phyloP scores from a whole-genome alignment of 2,329 filamentous ascomycete genomes.

The Corynespora cassiicola region DNA sequence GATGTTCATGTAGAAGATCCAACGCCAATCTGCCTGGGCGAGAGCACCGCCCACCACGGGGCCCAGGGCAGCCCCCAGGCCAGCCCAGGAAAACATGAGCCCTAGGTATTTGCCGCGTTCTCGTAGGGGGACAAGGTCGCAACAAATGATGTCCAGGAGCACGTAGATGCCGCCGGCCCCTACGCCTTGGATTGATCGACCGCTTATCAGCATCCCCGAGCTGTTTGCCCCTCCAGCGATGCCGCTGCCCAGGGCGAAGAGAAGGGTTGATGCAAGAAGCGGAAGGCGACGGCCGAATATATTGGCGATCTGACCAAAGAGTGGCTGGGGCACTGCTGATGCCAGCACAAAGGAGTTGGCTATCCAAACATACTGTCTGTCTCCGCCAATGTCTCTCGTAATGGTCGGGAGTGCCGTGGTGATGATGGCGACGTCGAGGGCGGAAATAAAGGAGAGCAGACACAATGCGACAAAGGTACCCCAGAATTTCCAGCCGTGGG shows the following conservation, averaged over 20 bases:
- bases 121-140: constrained; percentile 32
- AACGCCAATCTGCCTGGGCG: constrained; percentile 46
- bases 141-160: constrained; percentile 25
- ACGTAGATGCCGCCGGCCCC: constrained; percentile 4
- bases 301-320: constrained; percentile 20
- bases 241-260: constrained; percentile 59
- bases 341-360: constrained; percentile 12
- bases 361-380: constrained; percentile 14
- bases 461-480: constrained; percentile 5
- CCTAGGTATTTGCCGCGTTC: constrained; percentile 40
- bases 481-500: too few species aligned
- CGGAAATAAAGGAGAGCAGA: constrained; percentile 5
- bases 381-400: constrained; percentile 28
- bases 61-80: constrained; percentile 14
- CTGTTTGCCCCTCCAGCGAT: constrained; percentile 55
- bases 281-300: constrained; percentile 52
- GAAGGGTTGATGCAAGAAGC: constrained; percentile 32
- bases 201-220: constrained; percentile 56
- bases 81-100: constrained; percentile 9
- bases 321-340: constrained; percentile 29
- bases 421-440: constrained; percentile 40
- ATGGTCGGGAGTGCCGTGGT: constrained; percentile 50
- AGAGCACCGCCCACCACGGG: constrained; percentile 23
- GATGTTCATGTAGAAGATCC: constrained; percentile 48
- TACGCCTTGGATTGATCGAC: constrained; percentile 59